Conservation (phyloP, 2,329 filamentous ascomycete genomes). For the Venturia effusa region DNA sequence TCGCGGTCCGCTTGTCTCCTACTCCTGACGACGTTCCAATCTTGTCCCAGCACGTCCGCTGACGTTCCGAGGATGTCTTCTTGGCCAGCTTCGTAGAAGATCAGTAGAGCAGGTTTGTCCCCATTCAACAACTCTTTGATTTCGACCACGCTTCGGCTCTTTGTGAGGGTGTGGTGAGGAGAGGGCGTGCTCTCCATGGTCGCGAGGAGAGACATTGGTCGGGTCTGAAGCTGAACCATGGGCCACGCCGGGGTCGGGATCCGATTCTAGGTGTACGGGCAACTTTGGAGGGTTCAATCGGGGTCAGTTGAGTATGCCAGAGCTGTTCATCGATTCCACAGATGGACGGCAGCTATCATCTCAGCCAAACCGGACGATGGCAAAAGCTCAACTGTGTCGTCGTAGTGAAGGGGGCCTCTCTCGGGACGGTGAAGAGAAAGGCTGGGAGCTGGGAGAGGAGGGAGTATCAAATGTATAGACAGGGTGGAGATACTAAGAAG, state of each 20-base stretch:
- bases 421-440: background rate
- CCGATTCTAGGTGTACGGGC: background rate
- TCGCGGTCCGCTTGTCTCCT: constrained; percentile 2
- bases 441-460: background rate
- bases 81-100: constrained; percentile 8
- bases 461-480: background rate
- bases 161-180: background rate
- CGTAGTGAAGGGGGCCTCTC: background rate
- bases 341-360: background rate
- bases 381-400: background rate
- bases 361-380: background rate
- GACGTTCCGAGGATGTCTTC: constrained; percentile 8
- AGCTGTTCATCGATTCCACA: background rate
- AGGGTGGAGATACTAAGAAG: background rate
- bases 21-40: constrained; percentile 4
- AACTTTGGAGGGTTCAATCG: background rate
- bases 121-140: constrained; percentile 10
- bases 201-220: background rate
- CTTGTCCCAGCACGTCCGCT: constrained; percentile 13
- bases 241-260: background rate
- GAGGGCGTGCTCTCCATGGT: constrained; percentile 4
- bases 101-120: constrained; percentile 12
- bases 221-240: background rate
- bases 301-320: background rate
- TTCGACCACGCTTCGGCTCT: constrained; percentile 9